phyloP scores from a whole-genome alignment of 1,284 basidiomycete genomes.

The Melampsora occidentalis region DNA sequence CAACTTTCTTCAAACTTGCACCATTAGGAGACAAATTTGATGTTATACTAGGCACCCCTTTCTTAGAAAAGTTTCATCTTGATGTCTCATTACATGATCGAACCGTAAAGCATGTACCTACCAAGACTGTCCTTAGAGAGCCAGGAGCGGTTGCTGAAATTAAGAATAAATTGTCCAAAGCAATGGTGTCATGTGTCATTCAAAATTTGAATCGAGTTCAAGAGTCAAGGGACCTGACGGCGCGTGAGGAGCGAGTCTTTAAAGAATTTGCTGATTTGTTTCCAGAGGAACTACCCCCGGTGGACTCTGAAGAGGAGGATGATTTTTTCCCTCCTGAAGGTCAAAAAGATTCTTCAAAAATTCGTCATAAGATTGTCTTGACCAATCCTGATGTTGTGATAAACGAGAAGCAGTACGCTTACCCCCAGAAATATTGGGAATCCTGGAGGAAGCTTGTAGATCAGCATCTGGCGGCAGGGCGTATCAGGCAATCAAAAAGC shows the following conservation, averaged over 20 bases:
- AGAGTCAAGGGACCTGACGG: too few relatives aligned
- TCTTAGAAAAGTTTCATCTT: not conserved
- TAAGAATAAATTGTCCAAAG: too few relatives aligned
- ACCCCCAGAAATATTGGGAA: slow-evolving; percentile 23
- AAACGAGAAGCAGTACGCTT: slow-evolving; percentile 36
- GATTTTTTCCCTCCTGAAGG: not conserved
- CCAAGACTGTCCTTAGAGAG: not conserved
- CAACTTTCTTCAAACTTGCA: too few relatives aligned
- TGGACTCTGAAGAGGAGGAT: slow-evolving; percentile 2
- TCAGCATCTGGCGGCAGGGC: slow-evolving; percentile 31
- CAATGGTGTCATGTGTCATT: too few relatives aligned
- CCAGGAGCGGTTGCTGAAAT: too few relatives aligned
- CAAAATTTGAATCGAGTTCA: too few relatives aligned
- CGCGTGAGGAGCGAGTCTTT: not conserved
- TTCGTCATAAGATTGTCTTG: slow-evolving; percentile 4
- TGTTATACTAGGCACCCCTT: not conserved
- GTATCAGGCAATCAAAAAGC: slow-evolving; percentile 40
- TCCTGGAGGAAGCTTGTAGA: slow-evolving; percentile 40
- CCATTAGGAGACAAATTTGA: not conserved
- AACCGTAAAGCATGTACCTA: not conserved
- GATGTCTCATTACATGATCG: not conserved
- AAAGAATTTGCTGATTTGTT: not conserved
- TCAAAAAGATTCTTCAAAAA: not conserved
- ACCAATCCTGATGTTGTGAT: slow-evolving; percentile 12
- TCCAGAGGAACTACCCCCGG: not conserved